Conservation (phyloP, 768 basidiomycete species). For the Mycena alexandri region DNA sequence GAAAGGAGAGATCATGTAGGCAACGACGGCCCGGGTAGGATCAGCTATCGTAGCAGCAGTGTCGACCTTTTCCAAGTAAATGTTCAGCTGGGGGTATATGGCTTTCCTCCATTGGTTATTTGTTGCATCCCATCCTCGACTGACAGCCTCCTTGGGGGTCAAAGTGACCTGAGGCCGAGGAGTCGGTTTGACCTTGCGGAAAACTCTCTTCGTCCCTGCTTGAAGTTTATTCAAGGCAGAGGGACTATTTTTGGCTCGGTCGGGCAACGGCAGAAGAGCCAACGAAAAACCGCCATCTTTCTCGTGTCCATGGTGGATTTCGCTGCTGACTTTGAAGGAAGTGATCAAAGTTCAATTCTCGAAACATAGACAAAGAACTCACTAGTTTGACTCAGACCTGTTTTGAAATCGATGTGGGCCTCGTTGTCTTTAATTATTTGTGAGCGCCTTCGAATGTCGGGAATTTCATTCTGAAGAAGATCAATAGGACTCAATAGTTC, state of each 20-base stretch:
- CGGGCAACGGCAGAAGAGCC: neutral
- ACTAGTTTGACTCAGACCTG: neutral
- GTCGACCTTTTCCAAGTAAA: neutral
- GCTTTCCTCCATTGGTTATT: slow-evolving; percentile 8
- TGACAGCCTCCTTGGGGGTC: neutral
- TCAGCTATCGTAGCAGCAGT: neutral
- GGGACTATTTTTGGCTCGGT: neutral
- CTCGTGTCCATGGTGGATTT: neutral
- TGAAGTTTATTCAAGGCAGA: neutral
- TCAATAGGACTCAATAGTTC: neutral
- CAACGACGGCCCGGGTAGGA: neutral
- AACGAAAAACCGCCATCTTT: neutral
- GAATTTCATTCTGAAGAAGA: neutral
- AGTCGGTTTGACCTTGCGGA: neutral
- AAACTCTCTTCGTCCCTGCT: neutral
- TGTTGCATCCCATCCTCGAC: slow-evolving; percentile 12
- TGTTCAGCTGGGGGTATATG: slow-evolving; percentile 12
- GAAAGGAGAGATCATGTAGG: slow-evolving; percentile 6
- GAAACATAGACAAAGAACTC: neutral
- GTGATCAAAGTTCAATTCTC: no score
- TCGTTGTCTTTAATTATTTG: neutral
- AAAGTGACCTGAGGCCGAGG: neutral
- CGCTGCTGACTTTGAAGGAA: neutral
- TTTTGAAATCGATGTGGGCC: neutral
- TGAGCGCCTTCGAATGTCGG: slow-evolving; percentile 6